Conservation (phyloP, 257 asterid species). For the Nicotiana benthamiana region DNA sequence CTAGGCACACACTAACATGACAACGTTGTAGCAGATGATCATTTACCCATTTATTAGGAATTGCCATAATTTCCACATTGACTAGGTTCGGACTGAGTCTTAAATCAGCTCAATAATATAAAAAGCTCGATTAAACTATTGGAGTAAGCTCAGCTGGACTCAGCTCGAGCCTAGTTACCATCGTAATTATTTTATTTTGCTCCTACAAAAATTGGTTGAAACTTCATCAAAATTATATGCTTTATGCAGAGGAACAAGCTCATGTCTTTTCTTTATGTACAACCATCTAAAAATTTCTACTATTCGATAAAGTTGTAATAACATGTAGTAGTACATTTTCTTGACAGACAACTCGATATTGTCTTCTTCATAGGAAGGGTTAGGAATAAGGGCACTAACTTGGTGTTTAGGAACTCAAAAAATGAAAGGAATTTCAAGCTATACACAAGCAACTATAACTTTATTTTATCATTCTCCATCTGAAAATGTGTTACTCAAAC, state of each 20-base stretch:
- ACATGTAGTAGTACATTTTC: too few species aligned
- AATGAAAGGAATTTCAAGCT: not conserved
- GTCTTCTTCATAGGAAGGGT: not conserved
- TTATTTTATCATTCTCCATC: slow-evolving; percentile 5
- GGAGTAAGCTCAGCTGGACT: not conserved
- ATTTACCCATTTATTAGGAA: too few species aligned
- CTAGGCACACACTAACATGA: too few species aligned
- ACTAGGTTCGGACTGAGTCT: not conserved
- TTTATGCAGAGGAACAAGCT: not conserved
- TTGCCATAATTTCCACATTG: too few species aligned
- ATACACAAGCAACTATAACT: not conserved
- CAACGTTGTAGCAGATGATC: too few species aligned
- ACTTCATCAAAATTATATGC: not conserved
- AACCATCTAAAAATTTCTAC: too few species aligned
- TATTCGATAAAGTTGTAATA: too few species aligned
- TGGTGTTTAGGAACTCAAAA: not conserved
- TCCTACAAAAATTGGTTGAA: not conserved
- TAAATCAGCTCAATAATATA: not conserved
- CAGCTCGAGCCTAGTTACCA: not conserved
- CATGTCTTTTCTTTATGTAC: not conserved
- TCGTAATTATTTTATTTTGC: not conserved
- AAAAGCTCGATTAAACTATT: not conserved
- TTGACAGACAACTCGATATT: not conserved
- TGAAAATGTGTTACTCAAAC: not conserved
- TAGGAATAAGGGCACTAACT: not conserved